These are phyloP conservation scores for Calonectria honghensis DNA, from an alignment of 2,329 filamentous ascomycete genomes.

Conservation along the genomic window DNA sequence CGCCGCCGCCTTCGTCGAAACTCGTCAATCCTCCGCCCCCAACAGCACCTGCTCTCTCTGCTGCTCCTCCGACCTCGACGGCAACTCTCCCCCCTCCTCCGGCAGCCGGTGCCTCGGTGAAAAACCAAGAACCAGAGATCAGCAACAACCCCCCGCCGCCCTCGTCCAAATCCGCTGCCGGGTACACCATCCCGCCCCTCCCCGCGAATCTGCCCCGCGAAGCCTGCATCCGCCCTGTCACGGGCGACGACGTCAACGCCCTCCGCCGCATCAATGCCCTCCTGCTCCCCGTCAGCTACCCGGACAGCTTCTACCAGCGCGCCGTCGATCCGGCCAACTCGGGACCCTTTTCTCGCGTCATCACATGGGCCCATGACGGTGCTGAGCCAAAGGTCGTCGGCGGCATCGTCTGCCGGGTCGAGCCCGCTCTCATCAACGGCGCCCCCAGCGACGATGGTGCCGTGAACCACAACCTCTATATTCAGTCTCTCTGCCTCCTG, in stretches of 20 bases:
- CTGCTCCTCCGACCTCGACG: slow-evolving; percentile 29
- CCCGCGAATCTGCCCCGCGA: slow-evolving; percentile 64
- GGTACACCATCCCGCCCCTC: slow-evolving; percentile 55
- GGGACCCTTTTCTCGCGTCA: slow-evolving; percentile 75
- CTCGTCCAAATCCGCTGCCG: slow-evolving; percentile 25
- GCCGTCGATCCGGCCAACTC: slow-evolving; percentile 70
- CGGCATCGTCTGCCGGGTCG: slow-evolving; percentile 77
- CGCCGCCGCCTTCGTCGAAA: slow-evolving; percentile 57
- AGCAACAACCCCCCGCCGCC: slow-evolving; percentile 5
- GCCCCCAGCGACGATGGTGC: slow-evolving; percentile 33
- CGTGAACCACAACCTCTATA: slow-evolving; percentile 72
- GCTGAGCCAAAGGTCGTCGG: slow-evolving; percentile 73
- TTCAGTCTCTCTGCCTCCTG: slow-evolving; percentile 78
- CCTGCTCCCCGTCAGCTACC: slow-evolving; percentile 78
- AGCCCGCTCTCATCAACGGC: slow-evolving; percentile 59
- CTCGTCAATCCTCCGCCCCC: slow-evolving; percentile 48
- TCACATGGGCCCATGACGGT: slow-evolving; percentile 72
- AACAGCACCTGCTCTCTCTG: slow-evolving; percentile 40
- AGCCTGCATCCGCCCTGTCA: slow-evolving; percentile 72
- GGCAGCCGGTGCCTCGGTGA: slow-evolving; percentile 45
- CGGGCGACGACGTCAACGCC: slow-evolving; percentile 71
- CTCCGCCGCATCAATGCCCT: slow-evolving; percentile 80
- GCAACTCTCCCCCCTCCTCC: slow-evolving; percentile 45
- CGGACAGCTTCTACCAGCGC: slow-evolving; percentile 77
- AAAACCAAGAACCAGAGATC: slow-evolving; percentile 54